phyloP scores from a whole-genome alignment of 2,329 filamentous ascomycete genomes.

The Tolypocladium ovalisporum region DNA sequence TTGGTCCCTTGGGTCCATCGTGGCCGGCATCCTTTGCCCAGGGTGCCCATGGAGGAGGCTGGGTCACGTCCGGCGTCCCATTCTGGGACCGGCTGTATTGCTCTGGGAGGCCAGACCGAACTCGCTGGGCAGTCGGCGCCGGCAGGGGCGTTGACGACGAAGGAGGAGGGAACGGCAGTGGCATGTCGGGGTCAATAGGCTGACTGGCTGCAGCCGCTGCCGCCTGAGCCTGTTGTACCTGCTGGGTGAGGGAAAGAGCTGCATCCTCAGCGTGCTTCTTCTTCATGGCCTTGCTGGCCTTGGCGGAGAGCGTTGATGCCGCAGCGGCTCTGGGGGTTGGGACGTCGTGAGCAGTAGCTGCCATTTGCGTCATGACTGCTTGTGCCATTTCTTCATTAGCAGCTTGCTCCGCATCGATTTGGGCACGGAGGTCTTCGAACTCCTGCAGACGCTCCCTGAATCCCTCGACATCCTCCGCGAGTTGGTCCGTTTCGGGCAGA shows the following conservation, averaged over 20 bases:
- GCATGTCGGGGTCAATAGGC: slow-evolving; percentile 49
- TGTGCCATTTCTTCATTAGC: neutral
- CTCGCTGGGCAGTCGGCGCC: slow-evolving; percentile 79
- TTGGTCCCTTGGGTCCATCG: slow-evolving; percentile 69
- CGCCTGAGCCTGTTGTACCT: slow-evolving; percentile 65
- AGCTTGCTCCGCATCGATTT: slow-evolving; percentile 49
- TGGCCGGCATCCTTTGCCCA: slow-evolving; percentile 83
- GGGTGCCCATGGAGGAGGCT: slow-evolving; percentile 69
- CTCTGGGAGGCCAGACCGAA: slow-evolving; percentile 74
- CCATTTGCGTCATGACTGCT: neutral
- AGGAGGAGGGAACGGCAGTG: slow-evolving; percentile 64
- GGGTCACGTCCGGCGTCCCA: slow-evolving; percentile 56
- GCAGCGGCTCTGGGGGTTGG: slow-evolving; percentile 3
- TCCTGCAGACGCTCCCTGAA: slow-evolving; percentile 67
- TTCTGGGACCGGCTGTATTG: slow-evolving; percentile 60
- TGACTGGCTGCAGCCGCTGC: slow-evolving; percentile 32
- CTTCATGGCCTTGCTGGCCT: slow-evolving; percentile 4
- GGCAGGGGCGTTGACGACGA: slow-evolving; percentile 74
- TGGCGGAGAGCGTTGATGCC: neutral
- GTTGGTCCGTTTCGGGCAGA: slow-evolving; percentile 38
- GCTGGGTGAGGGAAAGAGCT: slow-evolving; percentile 63
- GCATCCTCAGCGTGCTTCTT: slow-evolving; percentile 22
- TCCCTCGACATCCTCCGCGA: slow-evolving; percentile 44
- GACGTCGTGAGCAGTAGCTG: neutral
- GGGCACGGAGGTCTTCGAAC: slow-evolving; percentile 69